A percentile compares a stretch with the other conserved stretches of the same genome.
These are phyloP conservation scores for Pseudodiploospora longispora DNA, from an alignment of 2,329 filamentous ascomycete species.

Conservation along the genomic window DNA sequence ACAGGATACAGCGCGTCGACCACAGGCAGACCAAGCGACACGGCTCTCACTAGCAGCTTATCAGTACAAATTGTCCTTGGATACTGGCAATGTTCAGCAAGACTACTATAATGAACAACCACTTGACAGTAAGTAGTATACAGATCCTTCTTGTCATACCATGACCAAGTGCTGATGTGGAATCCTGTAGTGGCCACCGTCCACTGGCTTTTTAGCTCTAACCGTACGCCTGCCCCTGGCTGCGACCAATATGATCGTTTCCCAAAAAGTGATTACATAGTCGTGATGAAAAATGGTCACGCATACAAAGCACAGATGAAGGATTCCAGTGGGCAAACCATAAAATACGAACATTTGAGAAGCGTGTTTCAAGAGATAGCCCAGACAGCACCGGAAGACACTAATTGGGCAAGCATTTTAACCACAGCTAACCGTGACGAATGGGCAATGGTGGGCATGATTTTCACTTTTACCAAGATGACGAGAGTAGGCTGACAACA, in stretches of 20 bases:
- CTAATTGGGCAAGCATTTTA: slow-evolving; percentile 3
- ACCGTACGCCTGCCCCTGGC: background rate
- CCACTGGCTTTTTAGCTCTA: slow-evolving; percentile 1
- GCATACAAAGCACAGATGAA: no score
- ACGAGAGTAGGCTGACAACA: no score
- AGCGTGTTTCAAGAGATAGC: background rate
- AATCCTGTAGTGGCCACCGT: background rate
- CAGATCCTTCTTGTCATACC: no score
- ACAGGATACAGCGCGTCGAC: background rate
- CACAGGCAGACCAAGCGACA: slow-evolving; percentile 1
- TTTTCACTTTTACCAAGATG: background rate
- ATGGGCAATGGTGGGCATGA: slow-evolving; percentile 8
- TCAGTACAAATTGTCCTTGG: background rate
- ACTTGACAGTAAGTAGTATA: background rate
- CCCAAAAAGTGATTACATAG: slow-evolving; percentile 5
- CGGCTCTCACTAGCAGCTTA: background rate
- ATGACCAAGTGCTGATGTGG: background rate
- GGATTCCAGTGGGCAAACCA: no score
- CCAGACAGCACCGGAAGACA: background rate
- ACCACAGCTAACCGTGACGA: slow-evolving; percentile 8
- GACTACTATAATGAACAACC: slow-evolving; percentile 3
- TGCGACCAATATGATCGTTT: slow-evolving; percentile 1
- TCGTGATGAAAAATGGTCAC: slow-evolving; percentile 4
- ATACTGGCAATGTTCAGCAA: slow-evolving; percentile 1
- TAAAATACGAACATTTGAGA: no score